These are phyloP conservation scores for Didymella pomorum DNA, from an alignment of 2,329 filamentous ascomycete genomes.

Conservation along the genomic window DNA sequence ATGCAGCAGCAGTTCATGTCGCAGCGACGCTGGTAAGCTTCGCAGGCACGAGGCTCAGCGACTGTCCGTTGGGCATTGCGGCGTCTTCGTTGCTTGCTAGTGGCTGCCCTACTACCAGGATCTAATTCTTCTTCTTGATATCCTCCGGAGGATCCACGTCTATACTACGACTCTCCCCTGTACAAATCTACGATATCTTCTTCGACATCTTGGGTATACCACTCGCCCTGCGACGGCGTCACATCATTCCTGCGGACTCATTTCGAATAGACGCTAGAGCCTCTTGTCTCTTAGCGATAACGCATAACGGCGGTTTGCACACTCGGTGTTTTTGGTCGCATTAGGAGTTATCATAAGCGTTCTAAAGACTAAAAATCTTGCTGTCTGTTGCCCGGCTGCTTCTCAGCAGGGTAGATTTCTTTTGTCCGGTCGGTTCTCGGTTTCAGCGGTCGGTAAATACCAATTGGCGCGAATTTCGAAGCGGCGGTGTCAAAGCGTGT, in stretches of 20 bases:
- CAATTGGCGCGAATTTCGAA: slow-evolving; percentile 51
- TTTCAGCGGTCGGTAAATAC: slow-evolving; percentile 53
- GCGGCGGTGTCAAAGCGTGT: slow-evolving; percentile 49
- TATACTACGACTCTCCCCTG: slow-evolving; percentile 52
- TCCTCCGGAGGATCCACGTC: slow-evolving; percentile 52
- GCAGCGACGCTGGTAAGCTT: slow-evolving; percentile 57
- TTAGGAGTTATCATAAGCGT: slow-evolving; percentile 45
- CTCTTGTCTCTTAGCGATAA: slow-evolving; percentile 50
- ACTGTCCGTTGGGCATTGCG: slow-evolving; percentile 45
- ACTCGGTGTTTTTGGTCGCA: slow-evolving; percentile 51
- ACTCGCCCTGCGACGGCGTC: slow-evolving; percentile 53
- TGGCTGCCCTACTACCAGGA: slow-evolving; percentile 47
- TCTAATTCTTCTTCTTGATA: slow-evolving; percentile 50
- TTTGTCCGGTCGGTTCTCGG: slow-evolving; percentile 49
- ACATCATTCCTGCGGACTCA: slow-evolving; percentile 45
- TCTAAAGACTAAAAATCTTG: slow-evolving; percentile 49
- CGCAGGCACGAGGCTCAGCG: slow-evolving; percentile 44
- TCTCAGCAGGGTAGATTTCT: slow-evolving; percentile 50
- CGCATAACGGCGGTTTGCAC: slow-evolving; percentile 53
- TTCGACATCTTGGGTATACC: slow-evolving; percentile 53
- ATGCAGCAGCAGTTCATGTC: slow-evolving; percentile 61
- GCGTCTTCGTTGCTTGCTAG: slow-evolving; percentile 52
- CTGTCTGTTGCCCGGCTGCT: slow-evolving; percentile 42
- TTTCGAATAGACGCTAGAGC: slow-evolving; percentile 51
- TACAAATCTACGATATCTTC: slow-evolving; percentile 54